Evolutionary conservation across 495 filamentous ascomycete species (phyloP).

Genomic region (Penicillium chermesinum): DNA sequence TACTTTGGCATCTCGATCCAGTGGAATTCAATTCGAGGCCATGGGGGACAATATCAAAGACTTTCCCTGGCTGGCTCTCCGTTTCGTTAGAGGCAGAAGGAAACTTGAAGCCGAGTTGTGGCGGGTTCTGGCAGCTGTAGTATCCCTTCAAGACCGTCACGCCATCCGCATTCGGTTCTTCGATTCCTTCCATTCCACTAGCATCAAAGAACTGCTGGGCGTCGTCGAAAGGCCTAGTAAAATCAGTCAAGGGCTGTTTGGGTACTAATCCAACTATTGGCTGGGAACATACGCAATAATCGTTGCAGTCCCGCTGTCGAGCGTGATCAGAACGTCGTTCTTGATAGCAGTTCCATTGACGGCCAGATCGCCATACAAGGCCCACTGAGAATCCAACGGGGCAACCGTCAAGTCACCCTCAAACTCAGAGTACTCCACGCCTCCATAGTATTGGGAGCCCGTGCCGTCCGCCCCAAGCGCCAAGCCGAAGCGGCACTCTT

Average conservation of each 20-base stretch:
- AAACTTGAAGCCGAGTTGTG: background rate
- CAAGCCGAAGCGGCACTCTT: constrained; percentile 10
- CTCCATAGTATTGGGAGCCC: constrained; percentile 7
- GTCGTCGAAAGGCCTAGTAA: background rate
- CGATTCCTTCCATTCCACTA: background rate
- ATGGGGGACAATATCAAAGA: background rate
- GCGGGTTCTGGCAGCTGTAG: background rate
- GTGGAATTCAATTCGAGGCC: background rate
- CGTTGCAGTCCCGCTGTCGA: constrained; percentile 10
- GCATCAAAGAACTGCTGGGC: background rate
- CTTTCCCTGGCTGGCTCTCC: background rate
- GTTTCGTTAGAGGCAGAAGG: background rate
- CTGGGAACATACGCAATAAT: constrained; percentile 3
- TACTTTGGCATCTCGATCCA: background rate
- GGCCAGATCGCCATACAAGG: constrained; percentile 8
- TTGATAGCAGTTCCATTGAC: constrained; percentile 5
- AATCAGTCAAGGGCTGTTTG: too few relatives aligned
- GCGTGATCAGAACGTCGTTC: constrained; percentile 1
- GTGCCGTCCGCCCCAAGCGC: constrained; percentile 3
- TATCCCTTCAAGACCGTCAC: background rate
- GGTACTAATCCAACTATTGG: too few relatives aligned
- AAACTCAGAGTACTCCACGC: constrained; percentile 8
- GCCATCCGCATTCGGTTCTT: background rate
- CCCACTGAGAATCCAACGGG: constrained; percentile 6
- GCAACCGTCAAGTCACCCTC: constrained; percentile 9